phyloP scores from a whole-genome alignment of 768 basidiomycete species.

The Phylloporus arenicola region DNA sequence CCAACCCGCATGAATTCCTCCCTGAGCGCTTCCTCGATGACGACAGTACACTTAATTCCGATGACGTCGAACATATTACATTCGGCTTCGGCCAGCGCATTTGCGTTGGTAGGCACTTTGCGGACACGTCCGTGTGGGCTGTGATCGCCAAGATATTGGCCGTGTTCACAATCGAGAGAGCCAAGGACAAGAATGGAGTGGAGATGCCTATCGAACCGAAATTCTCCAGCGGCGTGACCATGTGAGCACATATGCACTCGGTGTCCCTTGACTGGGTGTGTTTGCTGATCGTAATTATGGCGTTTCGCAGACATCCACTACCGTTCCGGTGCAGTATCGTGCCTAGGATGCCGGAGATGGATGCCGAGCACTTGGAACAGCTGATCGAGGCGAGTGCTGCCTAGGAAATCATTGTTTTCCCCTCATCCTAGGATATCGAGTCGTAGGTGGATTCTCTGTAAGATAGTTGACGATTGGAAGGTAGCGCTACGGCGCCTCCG shows the following conservation, averaged over 20 bases:
- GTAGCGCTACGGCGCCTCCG: background rate
- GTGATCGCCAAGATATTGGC: constrained; percentile 17
- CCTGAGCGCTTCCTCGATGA: constrained; percentile 38
- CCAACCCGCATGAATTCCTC: constrained; percentile 32
- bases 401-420: background rate
- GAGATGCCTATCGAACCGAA: constrained; percentile 17
- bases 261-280: background rate
- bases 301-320: constrained; percentile 7
- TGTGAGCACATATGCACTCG: constrained; percentile 6
- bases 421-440: background rate
- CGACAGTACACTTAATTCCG: constrained; percentile 15
- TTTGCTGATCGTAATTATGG: background rate
- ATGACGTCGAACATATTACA: constrained; percentile 8
- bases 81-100: constrained; percentile 30
- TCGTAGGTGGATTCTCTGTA: background rate
- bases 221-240: background rate
- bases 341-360: constrained; percentile 8
- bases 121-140: constrained; percentile 21
- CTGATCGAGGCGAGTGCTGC: constrained; percentile 11
- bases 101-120: constrained; percentile 27
- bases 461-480: background rate
- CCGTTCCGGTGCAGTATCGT: constrained; percentile 15
- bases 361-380: constrained; percentile 7
- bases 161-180: constrained; percentile 12
- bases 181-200: constrained; percentile 14